These are phyloP conservation scores for Cymbopogon citratus DNA, from an alignment of 176 grass and related monocot species.

Conservation along the genomic window DNA sequence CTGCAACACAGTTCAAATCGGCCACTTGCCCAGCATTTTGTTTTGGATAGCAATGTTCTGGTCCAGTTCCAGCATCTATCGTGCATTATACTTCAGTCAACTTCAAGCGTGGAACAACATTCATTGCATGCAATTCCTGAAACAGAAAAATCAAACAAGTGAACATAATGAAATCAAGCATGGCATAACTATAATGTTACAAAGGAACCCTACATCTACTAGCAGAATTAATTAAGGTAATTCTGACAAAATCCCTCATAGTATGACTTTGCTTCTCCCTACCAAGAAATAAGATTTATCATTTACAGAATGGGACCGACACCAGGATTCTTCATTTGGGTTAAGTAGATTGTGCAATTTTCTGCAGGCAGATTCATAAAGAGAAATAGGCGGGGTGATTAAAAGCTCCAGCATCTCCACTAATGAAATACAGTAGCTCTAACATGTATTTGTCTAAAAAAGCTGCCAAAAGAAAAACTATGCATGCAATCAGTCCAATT, in stretches of 20 bases:
- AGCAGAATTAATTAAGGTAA: too few relatives aligned
- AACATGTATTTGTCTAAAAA: too few relatives aligned
- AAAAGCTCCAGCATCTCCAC: too few relatives aligned
- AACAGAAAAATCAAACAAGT: neutral
- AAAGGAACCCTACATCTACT: neutral
- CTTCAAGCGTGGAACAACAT: slow-evolving; percentile 4
- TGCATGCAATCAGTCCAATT: neutral
- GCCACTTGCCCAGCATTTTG: too few relatives aligned
- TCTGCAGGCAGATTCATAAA: too few relatives aligned
- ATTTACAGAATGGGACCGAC: neutral
- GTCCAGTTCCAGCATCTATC: too few relatives aligned
- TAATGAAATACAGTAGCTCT: too few relatives aligned
- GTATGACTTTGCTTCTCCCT: neutral
- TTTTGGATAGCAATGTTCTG: too few relatives aligned
- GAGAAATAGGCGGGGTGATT: too few relatives aligned
- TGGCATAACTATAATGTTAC: neutral
- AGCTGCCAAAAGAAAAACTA: too few relatives aligned
- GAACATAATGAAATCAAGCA: neutral
- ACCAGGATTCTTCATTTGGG: neutral
- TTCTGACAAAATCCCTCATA: too few relatives aligned
- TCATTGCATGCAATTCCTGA: slow-evolving; percentile 13
- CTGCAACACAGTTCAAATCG: too few relatives aligned
- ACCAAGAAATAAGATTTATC: neutral
- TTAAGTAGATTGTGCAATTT: neutral
- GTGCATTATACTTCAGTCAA: neutral